Evolutionary conservation across 2,329 filamentous ascomycete genomes (phyloP), one percentile per base, ranked within the genome.

Genomic region (Aplosporella prunicola): DNA sequence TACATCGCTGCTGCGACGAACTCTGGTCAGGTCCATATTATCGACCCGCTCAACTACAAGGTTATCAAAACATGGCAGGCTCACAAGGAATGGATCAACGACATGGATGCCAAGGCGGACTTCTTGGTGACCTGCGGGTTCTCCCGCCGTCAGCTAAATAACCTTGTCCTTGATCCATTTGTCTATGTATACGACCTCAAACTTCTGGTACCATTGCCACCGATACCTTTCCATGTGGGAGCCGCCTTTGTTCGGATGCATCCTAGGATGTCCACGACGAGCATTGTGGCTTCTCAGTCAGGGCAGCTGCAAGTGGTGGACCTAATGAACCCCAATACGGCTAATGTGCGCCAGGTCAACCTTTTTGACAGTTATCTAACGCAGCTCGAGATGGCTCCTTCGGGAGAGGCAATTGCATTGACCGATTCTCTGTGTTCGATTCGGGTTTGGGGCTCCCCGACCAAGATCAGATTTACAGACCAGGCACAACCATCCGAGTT

Each of bases 171-270:
- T 22, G 91, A 98, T 53, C 85, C 87, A 0, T 79, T 96, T 41
- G 85, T 94, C 42, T 93, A 95, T 49, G 87, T 96, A 22, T 96
- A 93, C 53, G 89, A 96, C 53, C 71, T 98, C 31, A 94, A 94
- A 62, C 91, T 86, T 30, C 74, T 95, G 65, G 74, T 77, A 13
- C 86, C 87, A 15, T 76, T 95, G 55, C 82, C 86, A 4, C 91
- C 91, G 0, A 89, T 98, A 27, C 85, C 91, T 0, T 98, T 80
- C 42, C 89, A 91, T 40, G 82, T 87, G 2, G 87, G 91, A 8
- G 91, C 89, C 24, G 89, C 91, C 23, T 93, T 87, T 64, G 88
- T 95, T 27, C 80, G 91, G 41, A 91, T 98, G 82, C 91, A 98
- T 57, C 91, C 93, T 1, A 81, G 87, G 50, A 83, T 98, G 74